A percentile compares a stretch with the other conserved stretches of the same genome.
Conservation (phyloP, 176 grass and related monocot genomes). For the Oryza nivara region DNA sequence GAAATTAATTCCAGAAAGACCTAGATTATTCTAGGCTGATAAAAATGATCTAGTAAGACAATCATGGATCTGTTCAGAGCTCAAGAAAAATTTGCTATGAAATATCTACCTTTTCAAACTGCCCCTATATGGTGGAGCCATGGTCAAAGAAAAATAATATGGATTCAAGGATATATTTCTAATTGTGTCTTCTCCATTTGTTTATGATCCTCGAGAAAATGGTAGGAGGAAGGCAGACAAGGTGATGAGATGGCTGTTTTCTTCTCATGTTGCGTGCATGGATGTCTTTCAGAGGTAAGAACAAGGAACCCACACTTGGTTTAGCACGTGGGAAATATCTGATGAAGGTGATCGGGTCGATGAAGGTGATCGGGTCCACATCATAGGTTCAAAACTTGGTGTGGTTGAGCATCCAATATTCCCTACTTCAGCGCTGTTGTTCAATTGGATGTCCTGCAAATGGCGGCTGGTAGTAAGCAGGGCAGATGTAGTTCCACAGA, state of each 20-base stretch:
- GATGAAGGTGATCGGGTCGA: not conserved
- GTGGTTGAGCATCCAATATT: not conserved
- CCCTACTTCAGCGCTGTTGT: not conserved
- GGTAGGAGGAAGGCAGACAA: slow-evolving; percentile 16
- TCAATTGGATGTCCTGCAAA: not conserved
- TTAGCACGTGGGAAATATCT: slow-evolving; percentile 35
- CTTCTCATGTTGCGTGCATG: slow-evolving; percentile 55
- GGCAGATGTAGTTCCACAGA: not conserved
- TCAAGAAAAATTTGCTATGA: not conserved
- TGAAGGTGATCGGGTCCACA: not conserved
- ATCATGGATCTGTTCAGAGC: not conserved
- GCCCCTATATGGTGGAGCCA: not conserved
- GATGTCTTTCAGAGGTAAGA: slow-evolving; percentile 41
- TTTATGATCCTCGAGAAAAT: slow-evolving; percentile 8
- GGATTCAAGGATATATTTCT: not conserved
- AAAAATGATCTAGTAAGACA: not conserved
- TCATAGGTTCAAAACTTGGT: not conserved
- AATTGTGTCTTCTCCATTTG: slow-evolving; percentile 16
- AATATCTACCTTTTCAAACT: no score
- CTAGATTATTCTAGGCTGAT: slow-evolving; percentile 12
- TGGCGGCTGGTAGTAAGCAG: not conserved
- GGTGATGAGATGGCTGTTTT: slow-evolving; percentile 40
- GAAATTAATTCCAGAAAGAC: not conserved
- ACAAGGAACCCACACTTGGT: slow-evolving; percentile 24
- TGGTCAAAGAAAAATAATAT: not conserved